Evolutionary conservation across 192 early-diverging fungal species (phyloP), one percentile per base, ranked within the genome.

Genomic region (Anaeromyces robustus): DNA sequence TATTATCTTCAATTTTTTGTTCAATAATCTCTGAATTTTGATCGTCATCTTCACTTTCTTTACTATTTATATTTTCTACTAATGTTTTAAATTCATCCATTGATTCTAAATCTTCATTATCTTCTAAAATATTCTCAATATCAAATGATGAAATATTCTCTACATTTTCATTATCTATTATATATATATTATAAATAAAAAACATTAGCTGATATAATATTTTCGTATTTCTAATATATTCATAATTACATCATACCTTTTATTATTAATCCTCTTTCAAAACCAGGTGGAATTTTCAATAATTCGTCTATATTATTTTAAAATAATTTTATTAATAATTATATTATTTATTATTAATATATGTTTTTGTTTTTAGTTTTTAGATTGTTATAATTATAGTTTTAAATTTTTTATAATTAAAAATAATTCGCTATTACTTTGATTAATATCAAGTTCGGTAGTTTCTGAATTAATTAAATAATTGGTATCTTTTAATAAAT

Each of bases 201-300:
- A 28, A 43, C 18, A 29, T 78, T 83, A 78, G 39, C 29, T n/a
- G n/a, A n/a, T n/a, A n/a, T n/a, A n/a, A n/a, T n/a, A n/a, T n/a
- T n/a, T n/a, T n/a, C n/a, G n/a, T n/a, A n/a, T n/a, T n/a, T n/a
- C n/a, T n/a, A n/a, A n/a, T n/a, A n/a, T n/a, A 19, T 59, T 28
- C 19, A 59, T 28, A 22, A 17, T 83, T 17, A 37, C 30, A 6
- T 30, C 37, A 7, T 81, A 77, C 78, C 86, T 78, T 89, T 86
- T 52, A 90, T 89, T 29, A 87, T 79, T 22, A 94, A 68, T 0
- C 94, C 94, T 43, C 92, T 86, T 0, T 88, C 87, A 77, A 95
- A 92, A 5, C 94, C 94, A 29, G 94, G 94, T 43, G 94, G 87
- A 31, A 88, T 85, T 2, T 88, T 87, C 80, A 88, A 83, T 26